Evolutionary conservation across 2,329 filamentous ascomycete genomes (phyloP), one percentile per base, ranked within the genome.

Genomic region (Amauroascus niger): DNA sequence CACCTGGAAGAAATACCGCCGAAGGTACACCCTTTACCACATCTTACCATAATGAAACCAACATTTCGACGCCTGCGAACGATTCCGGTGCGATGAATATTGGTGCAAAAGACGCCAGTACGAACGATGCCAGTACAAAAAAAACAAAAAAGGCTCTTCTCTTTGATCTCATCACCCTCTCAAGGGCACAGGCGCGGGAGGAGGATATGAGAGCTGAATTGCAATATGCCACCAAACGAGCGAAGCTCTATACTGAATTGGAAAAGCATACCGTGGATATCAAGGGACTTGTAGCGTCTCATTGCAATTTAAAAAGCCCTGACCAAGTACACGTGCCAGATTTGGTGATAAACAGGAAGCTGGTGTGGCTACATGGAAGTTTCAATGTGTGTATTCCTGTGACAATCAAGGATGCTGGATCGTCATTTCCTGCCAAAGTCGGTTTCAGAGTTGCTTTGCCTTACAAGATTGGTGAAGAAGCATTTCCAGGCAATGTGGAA

Each of bases 401-500:
- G 18, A 33, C 20, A 16, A 54, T 58, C 39, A 28, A 56, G 9
- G 13, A 45, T 33, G 16, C 39, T n/a, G 46, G 41, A 28, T 24
- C 22, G 5, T 43, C 35, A 9, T 45, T 51, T 14, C 54, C 55
- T 24, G 24, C 54, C 2, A 57, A 51, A 48, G 6, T 56, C 35
- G 43, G 22, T 16, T 57, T 59, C 18, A 30, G 53, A 28, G 39
- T 59, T 1, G 53, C 56, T 35, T 46, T 58, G 18, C 55, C 51
- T 3, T 56, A 61, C 47, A 55, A 53, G 37, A 13, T 61, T 26
- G 61, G 60, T 1, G 61, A 63, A 32, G 53, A 55, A 20, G 35
- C 20, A 14, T 59, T 55, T 40, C 56, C 59, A 22, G 59, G 59
- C 7, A 62, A 61, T 47, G 40, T 40, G 33, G 61, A 62, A 40